phyloP scores from a whole-genome alignment of 108 stramenopile genomes.

The Chaetoceros muelleri region DNA sequence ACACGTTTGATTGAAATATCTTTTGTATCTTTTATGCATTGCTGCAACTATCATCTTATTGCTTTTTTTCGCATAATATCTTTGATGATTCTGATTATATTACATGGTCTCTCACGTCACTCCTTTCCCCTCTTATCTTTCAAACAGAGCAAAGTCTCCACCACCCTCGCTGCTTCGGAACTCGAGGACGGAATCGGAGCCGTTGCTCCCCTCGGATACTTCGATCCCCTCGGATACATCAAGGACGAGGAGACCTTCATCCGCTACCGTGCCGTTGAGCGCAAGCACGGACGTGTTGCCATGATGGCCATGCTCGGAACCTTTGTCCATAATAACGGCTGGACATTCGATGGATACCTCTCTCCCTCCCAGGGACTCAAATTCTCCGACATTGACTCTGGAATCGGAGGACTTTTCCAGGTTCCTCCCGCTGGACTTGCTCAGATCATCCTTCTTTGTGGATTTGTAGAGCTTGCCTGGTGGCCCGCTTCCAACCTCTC shows the following conservation, averaged over 20 bases:
- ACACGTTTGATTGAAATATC: no score
- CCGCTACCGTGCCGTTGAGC: slow-evolving; percentile 55
- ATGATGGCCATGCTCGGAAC: slow-evolving; percentile 17
- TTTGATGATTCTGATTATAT: no score
- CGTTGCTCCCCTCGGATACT: slow-evolving; percentile 35
- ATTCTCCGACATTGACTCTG: slow-evolving; percentile 24
- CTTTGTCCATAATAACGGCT: slow-evolving; percentile 20
- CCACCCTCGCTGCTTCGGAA: background rate
- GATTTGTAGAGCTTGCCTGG: slow-evolving; percentile 23
- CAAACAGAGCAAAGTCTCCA: background rate
- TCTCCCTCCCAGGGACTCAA: slow-evolving; percentile 11
- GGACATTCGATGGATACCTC: slow-evolving; percentile 18
- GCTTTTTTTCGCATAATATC: no score
- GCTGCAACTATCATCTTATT: no score
- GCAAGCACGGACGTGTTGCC: slow-evolving; percentile 49
- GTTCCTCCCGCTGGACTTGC: slow-evolving; percentile 28
- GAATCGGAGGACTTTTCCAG: slow-evolving; percentile 18
- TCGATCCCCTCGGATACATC: slow-evolving; percentile 53
- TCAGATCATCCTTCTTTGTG: slow-evolving; percentile 27
- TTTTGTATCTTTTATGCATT: no score
- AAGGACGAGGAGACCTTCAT: slow-evolving; percentile 33
- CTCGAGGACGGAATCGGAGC: slow-evolving; percentile 28
- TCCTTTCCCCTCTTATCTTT: no score
- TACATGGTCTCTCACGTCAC: no score
- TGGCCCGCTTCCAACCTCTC: slow-evolving; percentile 30